phyloP scores from a whole-genome alignment of 75 land plant species.

The Pinus tabuliformis region DNA sequence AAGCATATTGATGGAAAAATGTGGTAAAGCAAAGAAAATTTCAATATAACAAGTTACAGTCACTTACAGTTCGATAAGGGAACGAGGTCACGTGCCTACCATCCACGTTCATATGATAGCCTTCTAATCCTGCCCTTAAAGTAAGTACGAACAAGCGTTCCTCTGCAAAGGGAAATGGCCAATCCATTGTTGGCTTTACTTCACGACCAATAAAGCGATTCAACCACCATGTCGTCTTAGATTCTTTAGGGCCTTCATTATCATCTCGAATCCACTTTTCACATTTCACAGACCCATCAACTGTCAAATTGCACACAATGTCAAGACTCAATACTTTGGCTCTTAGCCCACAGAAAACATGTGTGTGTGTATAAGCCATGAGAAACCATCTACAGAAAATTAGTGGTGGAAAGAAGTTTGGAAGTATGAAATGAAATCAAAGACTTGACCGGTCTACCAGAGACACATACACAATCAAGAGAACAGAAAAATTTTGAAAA shows the following conservation, averaged over 20 bases:
- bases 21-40: background rate
- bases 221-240: slow-evolving; percentile 62
- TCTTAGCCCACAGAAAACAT: background rate
- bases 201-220: slow-evolving; percentile 52
- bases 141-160: slow-evolving; percentile 59
- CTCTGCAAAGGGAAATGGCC: slow-evolving; percentile 69
- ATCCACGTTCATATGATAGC: slow-evolving; percentile 66
- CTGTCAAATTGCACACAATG: slow-evolving; percentile 24
- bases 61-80: slow-evolving; percentile 46
- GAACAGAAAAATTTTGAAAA: background rate
- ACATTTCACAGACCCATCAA: slow-evolving; percentile 67
- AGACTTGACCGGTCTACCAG: background rate
- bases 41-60: background rate
- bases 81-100: slow-evolving; percentile 69
- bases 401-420: too few relatives aligned
- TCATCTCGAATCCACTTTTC: slow-evolving; percentile 60
- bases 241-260: slow-evolving; percentile 22
- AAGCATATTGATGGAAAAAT: background rate
- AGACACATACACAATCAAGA: background rate
- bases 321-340: background rate
- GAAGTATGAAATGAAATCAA: background rate
- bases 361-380: too few relatives aligned
- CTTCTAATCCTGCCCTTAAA: slow-evolving; percentile 66
- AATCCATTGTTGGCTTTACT: slow-evolving; percentile 55
- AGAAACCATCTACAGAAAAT: too few relatives aligned